Evolutionary conservation across 495 filamentous ascomycete genomes (phyloP).

Genomic region (Penicillium riverlandense): DNA sequence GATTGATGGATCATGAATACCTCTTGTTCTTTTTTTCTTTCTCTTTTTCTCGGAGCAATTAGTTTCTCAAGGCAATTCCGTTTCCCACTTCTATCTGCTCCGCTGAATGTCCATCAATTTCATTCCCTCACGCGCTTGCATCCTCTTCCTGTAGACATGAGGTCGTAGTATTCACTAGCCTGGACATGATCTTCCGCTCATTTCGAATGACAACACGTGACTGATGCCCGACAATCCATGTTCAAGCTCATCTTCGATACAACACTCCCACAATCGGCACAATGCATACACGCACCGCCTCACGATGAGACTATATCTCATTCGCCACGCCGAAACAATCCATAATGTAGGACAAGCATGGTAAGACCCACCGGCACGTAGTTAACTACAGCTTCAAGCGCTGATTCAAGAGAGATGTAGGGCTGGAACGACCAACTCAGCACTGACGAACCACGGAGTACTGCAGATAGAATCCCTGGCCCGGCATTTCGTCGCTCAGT

Average conservation of each 20-base stretch:
- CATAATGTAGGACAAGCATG: constrained; percentile 74
- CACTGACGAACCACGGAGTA: constrained; percentile 73
- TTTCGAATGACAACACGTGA: neutral
- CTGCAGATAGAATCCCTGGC: constrained; percentile 64
- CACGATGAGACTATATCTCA: constrained; percentile 64
- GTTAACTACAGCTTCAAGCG: neutral
- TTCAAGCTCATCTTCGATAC: neutral
- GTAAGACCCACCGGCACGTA: constrained; percentile 34
- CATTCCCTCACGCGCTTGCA: constrained; percentile 21
- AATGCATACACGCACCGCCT: neutral
- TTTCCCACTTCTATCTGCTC: constrained; percentile 26
- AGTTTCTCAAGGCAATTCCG: constrained; percentile 27
- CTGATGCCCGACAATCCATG: neutral
- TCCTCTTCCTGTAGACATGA: constrained; percentile 12
- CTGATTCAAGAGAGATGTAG: constrained; percentile 30
- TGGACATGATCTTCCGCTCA: no score
- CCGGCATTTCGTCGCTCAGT: constrained; percentile 18
- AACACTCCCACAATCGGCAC: neutral
- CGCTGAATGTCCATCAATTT: constrained; percentile 24
- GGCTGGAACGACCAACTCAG: constrained; percentile 71
- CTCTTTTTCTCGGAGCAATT: constrained; percentile 18
- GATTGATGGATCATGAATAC: constrained; percentile 25
- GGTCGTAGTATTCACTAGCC: neutral
- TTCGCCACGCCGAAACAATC: constrained; percentile 83
- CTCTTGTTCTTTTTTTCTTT: constrained; percentile 20